phyloP scores from a whole-genome alignment of 345 rosid species.

The Erucastrum elatum region DNA sequence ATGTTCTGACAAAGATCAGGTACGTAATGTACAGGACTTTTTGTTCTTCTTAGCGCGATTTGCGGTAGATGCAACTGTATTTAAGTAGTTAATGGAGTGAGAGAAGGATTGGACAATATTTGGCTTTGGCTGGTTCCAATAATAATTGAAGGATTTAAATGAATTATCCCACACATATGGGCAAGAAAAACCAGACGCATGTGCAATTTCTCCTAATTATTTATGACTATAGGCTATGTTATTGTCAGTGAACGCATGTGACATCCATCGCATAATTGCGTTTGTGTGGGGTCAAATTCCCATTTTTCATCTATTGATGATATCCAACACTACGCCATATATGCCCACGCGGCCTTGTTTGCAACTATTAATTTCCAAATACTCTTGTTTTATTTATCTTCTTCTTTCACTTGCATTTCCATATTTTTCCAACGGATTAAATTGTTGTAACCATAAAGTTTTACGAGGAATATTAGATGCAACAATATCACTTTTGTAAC shows the following conservation, averaged over 20 bases:
- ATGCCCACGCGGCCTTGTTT: background rate
- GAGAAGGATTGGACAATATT: background rate
- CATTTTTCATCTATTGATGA: background rate
- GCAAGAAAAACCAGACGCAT: conserved; percentile 28
- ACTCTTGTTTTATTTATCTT: background rate
- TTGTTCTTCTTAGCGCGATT: conserved; percentile 11
- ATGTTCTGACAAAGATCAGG: background rate
- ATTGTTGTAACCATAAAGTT: background rate
- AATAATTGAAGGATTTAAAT: conserved; percentile 13
- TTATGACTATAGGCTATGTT: conserved; percentile 16
- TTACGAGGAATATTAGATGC: background rate
- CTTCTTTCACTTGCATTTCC: background rate
- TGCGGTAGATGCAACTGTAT: conserved; percentile 30
- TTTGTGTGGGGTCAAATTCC: background rate
- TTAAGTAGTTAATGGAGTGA: background rate
- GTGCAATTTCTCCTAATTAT: conserved; percentile 12
- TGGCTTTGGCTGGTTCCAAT: conserved; percentile 30
- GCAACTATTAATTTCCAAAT: background rate
- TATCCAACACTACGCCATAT: background rate
- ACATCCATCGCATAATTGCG: background rate
- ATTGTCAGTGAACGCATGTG: conserved; percentile 25
- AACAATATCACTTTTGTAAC: background rate
- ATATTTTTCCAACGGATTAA: background rate
- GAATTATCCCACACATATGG: background rate
- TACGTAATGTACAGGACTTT: background rate